A percentile compares a stretch with the other conserved stretches of the same genome.
phyloP scores from a whole-genome alignment of 176 grass and related monocot species.

The Eremochloa ophiuroides region DNA sequence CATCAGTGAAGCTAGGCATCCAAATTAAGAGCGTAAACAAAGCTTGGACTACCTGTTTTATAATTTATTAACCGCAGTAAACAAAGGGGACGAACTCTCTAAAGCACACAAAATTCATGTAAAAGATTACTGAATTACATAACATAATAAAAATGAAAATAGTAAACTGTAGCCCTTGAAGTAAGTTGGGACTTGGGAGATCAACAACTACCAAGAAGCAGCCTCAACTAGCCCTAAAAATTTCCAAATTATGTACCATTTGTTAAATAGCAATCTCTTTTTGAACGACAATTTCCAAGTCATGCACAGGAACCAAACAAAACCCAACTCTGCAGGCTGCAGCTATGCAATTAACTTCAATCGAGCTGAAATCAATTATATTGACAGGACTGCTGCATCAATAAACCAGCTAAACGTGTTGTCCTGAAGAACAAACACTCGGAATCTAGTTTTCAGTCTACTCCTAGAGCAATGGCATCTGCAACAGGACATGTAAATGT shows the following conservation, averaged over 20 bases:
- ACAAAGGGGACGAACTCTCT: background rate
- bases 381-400: background rate
- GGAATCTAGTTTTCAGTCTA: background rate
- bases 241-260: background rate
- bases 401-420: background rate
- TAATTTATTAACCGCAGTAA: background rate
- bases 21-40: background rate
- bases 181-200: background rate
- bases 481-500: background rate
- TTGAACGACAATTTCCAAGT: background rate
- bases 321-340: background rate
- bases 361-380: slow-evolving; percentile 4
- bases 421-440: background rate
- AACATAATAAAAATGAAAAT: background rate
- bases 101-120: background rate
- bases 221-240: background rate
- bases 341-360: background rate
- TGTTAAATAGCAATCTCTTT: background rate
- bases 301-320: background rate
- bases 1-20: background rate
- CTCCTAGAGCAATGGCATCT: background rate
- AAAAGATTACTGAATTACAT: background rate
- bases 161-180: background rate
- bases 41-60: background rate
- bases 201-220: background rate